Conservation (phyloP, 768 basidiomycete species). For the Pulveroboletus sp. region DNA sequence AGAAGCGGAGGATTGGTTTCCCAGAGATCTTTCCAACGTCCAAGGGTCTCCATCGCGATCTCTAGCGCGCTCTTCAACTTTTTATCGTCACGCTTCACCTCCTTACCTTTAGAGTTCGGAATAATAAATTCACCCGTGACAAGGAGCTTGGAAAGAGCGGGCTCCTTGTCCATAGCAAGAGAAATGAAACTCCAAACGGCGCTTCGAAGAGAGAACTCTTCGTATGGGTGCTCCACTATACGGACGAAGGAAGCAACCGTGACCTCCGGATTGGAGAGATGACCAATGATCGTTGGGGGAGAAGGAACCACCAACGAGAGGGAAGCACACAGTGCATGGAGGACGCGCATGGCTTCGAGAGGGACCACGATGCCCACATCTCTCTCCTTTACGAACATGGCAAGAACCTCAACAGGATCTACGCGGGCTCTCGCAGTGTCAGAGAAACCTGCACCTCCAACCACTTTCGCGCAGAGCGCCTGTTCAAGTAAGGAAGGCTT, state of each 20-base stretch:
- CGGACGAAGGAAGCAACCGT: conserved; percentile 63
- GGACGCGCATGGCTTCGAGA: conserved; percentile 58
- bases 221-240: conserved; percentile 74
- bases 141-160: conserved; percentile 76
- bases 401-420: conserved; percentile 73
- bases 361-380: conserved; percentile 58
- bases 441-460: conserved; percentile 41
- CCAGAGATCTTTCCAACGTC: conserved; percentile 72
- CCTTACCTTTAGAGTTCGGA: conserved; percentile 40
- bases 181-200: conserved; percentile 83
- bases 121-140: conserved; percentile 67
- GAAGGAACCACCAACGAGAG: conserved; percentile 57
- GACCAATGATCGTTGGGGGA: conserved; percentile 69
- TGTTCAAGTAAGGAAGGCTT: conserved; percentile 72
- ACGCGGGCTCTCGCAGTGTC: conserved; percentile 46
- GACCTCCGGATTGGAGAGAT: conserved; percentile 72
- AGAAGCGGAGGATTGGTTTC: conserved; percentile 72
- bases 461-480: conserved; percentile 59
- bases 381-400: conserved; percentile 61
- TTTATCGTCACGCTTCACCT: conserved; percentile 29
- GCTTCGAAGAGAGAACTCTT: conserved; percentile 65
- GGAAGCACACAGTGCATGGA: conserved; percentile 65
- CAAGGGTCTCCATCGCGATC: conserved; percentile 61
- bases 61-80: conserved; percentile 56
- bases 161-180: conserved; percentile 78